Percentiles rank a stretch among this genome's conserved stretches.
These are phyloP conservation scores for Spongispora temasekensis DNA, from an alignment of 1,284 basidiomycete species.

Conservation along the genomic window DNA sequence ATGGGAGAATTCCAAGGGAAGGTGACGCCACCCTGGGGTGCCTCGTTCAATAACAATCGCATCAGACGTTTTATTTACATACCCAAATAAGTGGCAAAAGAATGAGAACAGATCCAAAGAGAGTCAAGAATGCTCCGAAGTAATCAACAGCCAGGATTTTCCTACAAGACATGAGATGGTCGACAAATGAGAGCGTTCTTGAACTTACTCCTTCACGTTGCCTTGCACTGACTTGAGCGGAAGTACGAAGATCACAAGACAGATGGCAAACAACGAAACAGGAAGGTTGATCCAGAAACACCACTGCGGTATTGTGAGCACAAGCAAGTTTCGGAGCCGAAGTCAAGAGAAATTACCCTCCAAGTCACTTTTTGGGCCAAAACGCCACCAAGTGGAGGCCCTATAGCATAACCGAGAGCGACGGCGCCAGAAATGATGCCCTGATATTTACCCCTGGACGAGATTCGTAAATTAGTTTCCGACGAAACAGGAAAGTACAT, in stretches of 20 bases:
- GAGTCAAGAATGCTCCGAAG: conserved; percentile 57
- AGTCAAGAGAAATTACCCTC: conserved; percentile 45
- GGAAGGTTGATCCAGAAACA: conserved; percentile 72
- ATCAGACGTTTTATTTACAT: conserved; percentile 18
- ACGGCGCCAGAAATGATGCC: conserved; percentile 59
- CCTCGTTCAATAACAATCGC: conserved; percentile 3
- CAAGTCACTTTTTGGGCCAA: conserved; percentile 60
- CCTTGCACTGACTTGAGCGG: conserved; percentile 69
- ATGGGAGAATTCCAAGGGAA: conserved; percentile 68
- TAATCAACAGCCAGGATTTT: conserved; percentile 76
- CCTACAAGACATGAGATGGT: conserved; percentile 28
- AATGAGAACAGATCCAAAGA: conserved; percentile 62
- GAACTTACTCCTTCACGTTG: conserved; percentile 45
- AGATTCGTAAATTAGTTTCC: background rate
- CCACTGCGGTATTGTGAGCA: conserved; percentile 40
- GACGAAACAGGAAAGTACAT: conserved; percentile 14
- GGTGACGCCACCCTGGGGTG: conserved; percentile 59
- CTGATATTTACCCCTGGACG: conserved; percentile 60
- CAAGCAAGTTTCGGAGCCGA: background rate
- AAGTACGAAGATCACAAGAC: conserved; percentile 59
- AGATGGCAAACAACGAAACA: conserved; percentile 51
- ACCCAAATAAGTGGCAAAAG: conserved; percentile 78
- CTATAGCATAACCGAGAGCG: conserved; percentile 47
- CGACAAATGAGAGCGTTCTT: background rate
- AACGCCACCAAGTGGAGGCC: conserved; percentile 60